A percentile compares a stretch with the other conserved stretches of the same genome.
Evolutionary conservation across 257 asterid species (phyloP).

Genomic region (Linderniella brevidens): DNA sequence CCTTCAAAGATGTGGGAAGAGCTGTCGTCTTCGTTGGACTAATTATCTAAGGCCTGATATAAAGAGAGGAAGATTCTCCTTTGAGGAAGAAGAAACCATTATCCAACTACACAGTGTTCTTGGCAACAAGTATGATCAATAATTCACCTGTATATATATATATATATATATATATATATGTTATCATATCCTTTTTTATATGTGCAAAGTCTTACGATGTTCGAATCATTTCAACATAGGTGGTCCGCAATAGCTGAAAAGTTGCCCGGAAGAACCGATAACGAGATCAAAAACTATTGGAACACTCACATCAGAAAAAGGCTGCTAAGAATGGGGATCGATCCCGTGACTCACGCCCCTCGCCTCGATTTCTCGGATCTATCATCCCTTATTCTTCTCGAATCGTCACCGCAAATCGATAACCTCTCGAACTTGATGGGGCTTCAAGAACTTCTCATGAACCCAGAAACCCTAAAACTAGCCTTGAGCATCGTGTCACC

Average conservation of each 20-base stretch:
- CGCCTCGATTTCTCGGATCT: slow-evolving; percentile 3
- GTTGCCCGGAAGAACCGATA: slow-evolving; percentile 4
- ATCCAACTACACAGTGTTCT: slow-evolving; percentile 2
- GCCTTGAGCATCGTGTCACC: neutral
- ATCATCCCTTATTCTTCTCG: neutral
- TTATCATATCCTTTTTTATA: neutral
- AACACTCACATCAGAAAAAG: slow-evolving; percentile 6
- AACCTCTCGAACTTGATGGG: neutral
- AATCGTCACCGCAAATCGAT: neutral
- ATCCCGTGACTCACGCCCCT: slow-evolving; percentile 1
- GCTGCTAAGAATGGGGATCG: slow-evolving; percentile 2
- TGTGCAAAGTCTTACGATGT: too few species aligned
- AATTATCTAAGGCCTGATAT: slow-evolving; percentile 4
- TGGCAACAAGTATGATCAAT: slow-evolving; percentile 1
- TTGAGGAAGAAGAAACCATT: slow-evolving; percentile 5
- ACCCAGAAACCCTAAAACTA: neutral
- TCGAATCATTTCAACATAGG: neutral
- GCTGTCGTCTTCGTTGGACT: slow-evolving; percentile 7
- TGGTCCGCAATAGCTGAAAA: slow-evolving; percentile 3
- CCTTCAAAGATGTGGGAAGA: slow-evolving; percentile 4
- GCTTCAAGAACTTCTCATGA: neutral
- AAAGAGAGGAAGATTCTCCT: slow-evolving; percentile 2
- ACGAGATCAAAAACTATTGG: slow-evolving; percentile 8
- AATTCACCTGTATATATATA: too few species aligned
- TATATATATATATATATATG: neutral